Evolutionary conservation across 176 grass and related monocot species (phyloP).

Genomic region (Carex littledalei): DNA sequence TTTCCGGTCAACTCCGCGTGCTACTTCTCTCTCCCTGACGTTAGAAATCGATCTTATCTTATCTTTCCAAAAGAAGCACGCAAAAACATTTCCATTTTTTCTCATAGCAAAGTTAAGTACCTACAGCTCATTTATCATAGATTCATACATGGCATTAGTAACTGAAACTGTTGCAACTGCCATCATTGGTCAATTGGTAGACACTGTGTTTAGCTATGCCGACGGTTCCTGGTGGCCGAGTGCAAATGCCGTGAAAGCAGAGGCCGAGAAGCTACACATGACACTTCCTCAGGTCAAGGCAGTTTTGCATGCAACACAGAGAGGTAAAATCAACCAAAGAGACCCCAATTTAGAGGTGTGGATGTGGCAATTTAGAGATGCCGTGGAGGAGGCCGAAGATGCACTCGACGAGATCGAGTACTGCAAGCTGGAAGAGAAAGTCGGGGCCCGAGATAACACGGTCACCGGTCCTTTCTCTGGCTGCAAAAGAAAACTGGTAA

Average conservation of each 20-base stretch:
- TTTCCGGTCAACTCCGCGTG: not conserved
- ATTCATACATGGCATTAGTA: not conserved
- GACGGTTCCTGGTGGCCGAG: not conserved
- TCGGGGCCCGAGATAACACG: not conserved
- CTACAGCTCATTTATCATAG: not conserved
- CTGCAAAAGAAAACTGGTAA: not conserved
- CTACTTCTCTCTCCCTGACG: not conserved
- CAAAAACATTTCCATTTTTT: not conserved
- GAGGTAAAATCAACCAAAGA: slow-evolving; percentile 7
- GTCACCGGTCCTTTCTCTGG: slow-evolving; percentile 1
- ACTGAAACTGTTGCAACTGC: not conserved
- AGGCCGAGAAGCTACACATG: not conserved
- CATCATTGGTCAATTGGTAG: not conserved
- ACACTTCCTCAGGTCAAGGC: slow-evolving; percentile 9
- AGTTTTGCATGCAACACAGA: not conserved
- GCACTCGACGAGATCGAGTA: slow-evolving; percentile 19
- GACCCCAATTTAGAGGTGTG: not conserved
- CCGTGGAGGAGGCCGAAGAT: slow-evolving; percentile 5
- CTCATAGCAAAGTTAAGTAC: not conserved
- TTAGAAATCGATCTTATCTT: not conserved
- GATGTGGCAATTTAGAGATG: slow-evolving; percentile 26
- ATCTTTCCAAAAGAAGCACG: not conserved
- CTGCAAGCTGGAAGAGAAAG: not conserved
- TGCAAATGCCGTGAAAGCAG: not conserved
- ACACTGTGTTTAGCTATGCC: not conserved